These are phyloP conservation scores for Ceratocystis harringtonii DNA, from an alignment of 2,329 filamentous ascomycete genomes.

Conservation along the genomic window DNA sequence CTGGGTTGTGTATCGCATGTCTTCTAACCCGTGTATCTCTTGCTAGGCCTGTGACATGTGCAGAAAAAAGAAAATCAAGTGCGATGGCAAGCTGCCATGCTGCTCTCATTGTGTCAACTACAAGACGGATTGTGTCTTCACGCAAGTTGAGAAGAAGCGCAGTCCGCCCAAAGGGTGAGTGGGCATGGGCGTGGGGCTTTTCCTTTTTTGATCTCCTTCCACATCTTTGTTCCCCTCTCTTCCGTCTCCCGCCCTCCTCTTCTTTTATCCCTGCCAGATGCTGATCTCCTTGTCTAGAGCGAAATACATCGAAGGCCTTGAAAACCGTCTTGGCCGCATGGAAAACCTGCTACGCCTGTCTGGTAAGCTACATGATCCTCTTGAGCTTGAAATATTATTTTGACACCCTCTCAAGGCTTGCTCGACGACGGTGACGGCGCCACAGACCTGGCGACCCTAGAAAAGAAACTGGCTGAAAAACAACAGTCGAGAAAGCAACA, in stretches of 20 bases:
- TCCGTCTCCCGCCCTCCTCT: not conserved
- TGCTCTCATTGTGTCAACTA: constrained; percentile 96
- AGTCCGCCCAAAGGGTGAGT: constrained; percentile 87
- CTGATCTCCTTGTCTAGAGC: constrained; percentile 39
- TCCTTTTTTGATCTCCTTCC: too few species aligned
- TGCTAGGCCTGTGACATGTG: constrained; percentile 85
- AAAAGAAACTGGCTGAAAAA: constrained; percentile 55
- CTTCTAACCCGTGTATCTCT: not conserved
- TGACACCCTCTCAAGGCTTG: constrained; percentile 36
- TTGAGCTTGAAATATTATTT: not conserved
- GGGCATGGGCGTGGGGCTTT: too few species aligned
- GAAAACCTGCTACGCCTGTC: constrained; percentile 79
- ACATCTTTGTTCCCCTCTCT: not conserved
- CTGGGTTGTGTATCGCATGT: not conserved
- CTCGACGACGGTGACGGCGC: constrained; percentile 70
- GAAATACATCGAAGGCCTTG: constrained; percentile 93
- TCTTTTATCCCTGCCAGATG: not conserved
- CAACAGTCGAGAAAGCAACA: constrained; percentile 28
- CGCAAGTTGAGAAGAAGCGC: constrained; percentile 96
- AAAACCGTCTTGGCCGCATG: constrained; percentile 92
- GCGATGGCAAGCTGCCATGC: constrained; percentile 85
- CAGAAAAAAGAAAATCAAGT: constrained; percentile 94
- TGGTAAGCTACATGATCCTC: constrained; percentile 29
- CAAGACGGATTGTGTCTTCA: constrained; percentile 95
- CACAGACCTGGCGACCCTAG: constrained; percentile 75